A percentile compares a stretch with the other conserved stretches of the same genome.
These are phyloP conservation scores for Haplosporangium sp. DNA, from an alignment of 371 early-diverging fungal species.

Conservation along the genomic window DNA sequence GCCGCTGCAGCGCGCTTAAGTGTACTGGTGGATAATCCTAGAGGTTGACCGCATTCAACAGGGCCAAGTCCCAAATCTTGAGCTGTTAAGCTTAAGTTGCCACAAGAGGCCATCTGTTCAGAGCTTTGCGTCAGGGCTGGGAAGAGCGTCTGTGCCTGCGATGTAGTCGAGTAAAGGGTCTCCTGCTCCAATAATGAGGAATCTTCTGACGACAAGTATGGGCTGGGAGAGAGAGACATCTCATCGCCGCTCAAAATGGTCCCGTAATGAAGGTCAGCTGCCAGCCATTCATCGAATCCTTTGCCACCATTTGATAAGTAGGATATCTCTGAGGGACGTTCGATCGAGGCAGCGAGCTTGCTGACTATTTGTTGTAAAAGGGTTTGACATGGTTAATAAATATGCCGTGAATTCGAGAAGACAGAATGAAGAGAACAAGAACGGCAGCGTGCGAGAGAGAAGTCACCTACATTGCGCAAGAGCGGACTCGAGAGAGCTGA, in stretches of 20 bases:
- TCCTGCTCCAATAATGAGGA: slow-evolving; percentile 24
- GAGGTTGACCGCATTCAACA: slow-evolving; percentile 2
- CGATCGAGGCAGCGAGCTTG: slow-evolving; percentile 41
- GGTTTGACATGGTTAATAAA: not conserved
- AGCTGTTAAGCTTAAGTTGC: not conserved
- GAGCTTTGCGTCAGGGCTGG: not conserved
- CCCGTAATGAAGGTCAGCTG: slow-evolving; percentile 24
- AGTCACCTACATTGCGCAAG: slow-evolving; percentile 35
- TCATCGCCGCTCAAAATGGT: slow-evolving; percentile 19
- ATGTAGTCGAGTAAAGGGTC: not conserved
- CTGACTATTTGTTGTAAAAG: slow-evolving; percentile 15
- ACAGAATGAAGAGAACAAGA: not conserved
- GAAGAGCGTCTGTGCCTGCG: slow-evolving; percentile 18
- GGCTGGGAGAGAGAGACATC: slow-evolving; percentile 15
- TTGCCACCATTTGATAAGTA: slow-evolving; percentile 14
- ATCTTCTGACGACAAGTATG: slow-evolving; percentile 6
- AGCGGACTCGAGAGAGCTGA: slow-evolving; percentile 45
- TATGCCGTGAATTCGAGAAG: not conserved
- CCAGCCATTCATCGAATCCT: slow-evolving; percentile 49
- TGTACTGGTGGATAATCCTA: slow-evolving; percentile 10
- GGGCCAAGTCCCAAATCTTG: slow-evolving; percentile 2
- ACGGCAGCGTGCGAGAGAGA: not conserved
- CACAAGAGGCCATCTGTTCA: slow-evolving; percentile 6
- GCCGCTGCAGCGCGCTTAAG: slow-evolving; percentile 37
- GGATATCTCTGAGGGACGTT: not conserved